These are phyloP conservation scores for Xylaria sp. DNA, from an alignment of 2,329 filamentous ascomycete species.

Conservation along the genomic window DNA sequence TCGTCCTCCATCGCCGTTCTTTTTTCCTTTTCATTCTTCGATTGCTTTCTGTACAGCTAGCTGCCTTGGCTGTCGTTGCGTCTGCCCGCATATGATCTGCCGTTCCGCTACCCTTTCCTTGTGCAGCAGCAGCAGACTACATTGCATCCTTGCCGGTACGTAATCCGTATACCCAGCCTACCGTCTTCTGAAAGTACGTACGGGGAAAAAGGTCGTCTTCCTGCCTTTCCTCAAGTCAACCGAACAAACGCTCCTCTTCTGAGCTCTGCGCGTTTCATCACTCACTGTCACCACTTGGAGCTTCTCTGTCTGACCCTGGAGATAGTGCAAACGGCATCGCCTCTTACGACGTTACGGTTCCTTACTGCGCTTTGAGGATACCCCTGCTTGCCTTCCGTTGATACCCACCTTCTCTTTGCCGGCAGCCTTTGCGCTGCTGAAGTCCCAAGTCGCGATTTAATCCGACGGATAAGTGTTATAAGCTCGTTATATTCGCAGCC, in stretches of 20 bases:
- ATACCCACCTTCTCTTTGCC: neutral
- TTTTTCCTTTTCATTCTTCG: neutral
- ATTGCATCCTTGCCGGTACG: constrained; percentile 2
- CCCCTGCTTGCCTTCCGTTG: constrained; percentile 22
- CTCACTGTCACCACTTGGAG: constrained; percentile 5
- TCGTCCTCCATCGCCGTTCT: neutral
- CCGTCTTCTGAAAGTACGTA: neutral
- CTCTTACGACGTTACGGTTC: constrained; percentile 31
- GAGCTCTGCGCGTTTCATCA: constrained; percentile 4
- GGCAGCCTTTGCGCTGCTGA: constrained; percentile 8
- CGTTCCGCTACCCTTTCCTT: constrained; percentile 2
- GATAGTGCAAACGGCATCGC: neutral
- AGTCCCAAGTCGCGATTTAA: constrained; percentile 26
- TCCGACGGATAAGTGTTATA: constrained; percentile 5
- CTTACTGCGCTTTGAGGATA: constrained; percentile 36
- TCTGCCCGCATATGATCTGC: constrained; percentile 10
- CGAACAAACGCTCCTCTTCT: neutral
- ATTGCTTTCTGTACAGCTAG: neutral
- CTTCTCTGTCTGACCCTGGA: constrained; percentile 5
- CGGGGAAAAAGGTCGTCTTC: neutral
- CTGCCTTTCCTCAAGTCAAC: neutral
- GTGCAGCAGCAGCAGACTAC: neutral
- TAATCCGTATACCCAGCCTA: neutral
- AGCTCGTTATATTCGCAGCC: constrained; percentile 39
- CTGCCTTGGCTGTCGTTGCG: neutral